These are phyloP conservation scores for Thinopyrum obtusiflorum DNA, from an alignment of 202 grass and related monocot genomes.

Conservation along the genomic window DNA sequence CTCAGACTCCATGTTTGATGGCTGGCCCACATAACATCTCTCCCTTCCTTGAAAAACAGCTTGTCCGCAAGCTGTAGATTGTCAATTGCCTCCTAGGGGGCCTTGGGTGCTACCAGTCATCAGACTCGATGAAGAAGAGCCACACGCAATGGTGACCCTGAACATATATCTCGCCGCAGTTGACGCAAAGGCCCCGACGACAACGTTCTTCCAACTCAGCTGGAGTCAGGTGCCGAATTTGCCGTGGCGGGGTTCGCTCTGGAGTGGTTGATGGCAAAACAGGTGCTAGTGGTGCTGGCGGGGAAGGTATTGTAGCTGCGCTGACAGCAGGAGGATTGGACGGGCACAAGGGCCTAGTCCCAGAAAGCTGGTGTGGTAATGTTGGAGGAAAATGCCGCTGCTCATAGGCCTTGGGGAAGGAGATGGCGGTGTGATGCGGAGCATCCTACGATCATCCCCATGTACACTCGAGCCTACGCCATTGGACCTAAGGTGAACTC, in stretches of 20 bases:
- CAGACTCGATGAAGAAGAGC: too few species aligned
- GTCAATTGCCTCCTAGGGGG: neutral
- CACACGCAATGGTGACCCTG: too few species aligned
- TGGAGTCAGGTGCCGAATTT: neutral
- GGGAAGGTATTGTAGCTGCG: neutral
- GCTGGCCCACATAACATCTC: neutral
- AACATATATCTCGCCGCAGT: too few species aligned
- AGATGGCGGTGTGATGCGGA: neutral
- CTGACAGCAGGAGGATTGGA: neutral
- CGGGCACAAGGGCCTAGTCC: neutral
- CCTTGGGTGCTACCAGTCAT: too few species aligned
- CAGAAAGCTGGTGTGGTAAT: neutral
- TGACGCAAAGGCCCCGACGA: too few species aligned
- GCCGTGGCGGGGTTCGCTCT: neutral
- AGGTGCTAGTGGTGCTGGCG: neutral
- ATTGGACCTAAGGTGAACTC: too few species aligned
- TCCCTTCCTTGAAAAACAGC: neutral
- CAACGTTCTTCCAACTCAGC: neutral
- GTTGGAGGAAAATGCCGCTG: neutral
- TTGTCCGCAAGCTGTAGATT: neutral
- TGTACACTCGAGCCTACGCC: too few species aligned
- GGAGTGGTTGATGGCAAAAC: neutral
- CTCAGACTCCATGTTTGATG: too few species aligned
- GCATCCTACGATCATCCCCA: too few species aligned
- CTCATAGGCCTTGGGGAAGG: neutral